Evolutionary conservation across 2,329 filamentous ascomycete species (phyloP), one percentile per base, ranked within the genome.

Genomic region (Fusarium staphyleae): DNA sequence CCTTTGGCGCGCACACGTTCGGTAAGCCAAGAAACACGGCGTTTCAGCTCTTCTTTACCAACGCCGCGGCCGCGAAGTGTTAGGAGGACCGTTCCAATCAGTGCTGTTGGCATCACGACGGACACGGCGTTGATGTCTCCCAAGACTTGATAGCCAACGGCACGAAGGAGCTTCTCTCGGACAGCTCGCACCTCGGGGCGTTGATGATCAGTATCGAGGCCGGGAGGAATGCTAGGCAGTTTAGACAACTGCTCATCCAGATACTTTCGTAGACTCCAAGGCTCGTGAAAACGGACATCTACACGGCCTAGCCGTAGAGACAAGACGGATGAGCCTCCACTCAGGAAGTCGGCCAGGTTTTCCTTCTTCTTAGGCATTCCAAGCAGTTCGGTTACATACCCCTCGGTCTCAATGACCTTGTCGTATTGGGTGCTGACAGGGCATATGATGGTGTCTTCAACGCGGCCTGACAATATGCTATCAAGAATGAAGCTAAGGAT

Each of bases 381-480:
- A 1, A 99, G 82, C 2, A 99, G 83, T 72, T 99, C 95, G 28
- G 87, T 95, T 36, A 98, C 93, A 69, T 99, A 99, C 5, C 92
- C 95, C 73, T 96, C 92, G 1, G 96, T 96, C 73, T 99, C 95
- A 54, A 99, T 96, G 49, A 99, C 95, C 70, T 98, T 99, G 79
- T 99, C 95, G 70, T 99, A 99, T 71, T 99, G 95, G 1, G 93
- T 97, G 72, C 90, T 96, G 37, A 99, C 95, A 0, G 95, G 95
- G 65, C 93, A 96, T 45, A 99, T 91, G 34, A 97, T 90, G 26
- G 91, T 88, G 72, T 99, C 95, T 39, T 96, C 81, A 0, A 96
- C 92, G 6, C 93, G 84, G 1, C 93, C 92, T 0, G 91, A 96
- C 5, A 97, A 77, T 12, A 99, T 81, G 63, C 91, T 96, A 65